Base-by-base conservation (phyloP, 768 basidiomycete species). In the Tylopilus sp. region DNA sequence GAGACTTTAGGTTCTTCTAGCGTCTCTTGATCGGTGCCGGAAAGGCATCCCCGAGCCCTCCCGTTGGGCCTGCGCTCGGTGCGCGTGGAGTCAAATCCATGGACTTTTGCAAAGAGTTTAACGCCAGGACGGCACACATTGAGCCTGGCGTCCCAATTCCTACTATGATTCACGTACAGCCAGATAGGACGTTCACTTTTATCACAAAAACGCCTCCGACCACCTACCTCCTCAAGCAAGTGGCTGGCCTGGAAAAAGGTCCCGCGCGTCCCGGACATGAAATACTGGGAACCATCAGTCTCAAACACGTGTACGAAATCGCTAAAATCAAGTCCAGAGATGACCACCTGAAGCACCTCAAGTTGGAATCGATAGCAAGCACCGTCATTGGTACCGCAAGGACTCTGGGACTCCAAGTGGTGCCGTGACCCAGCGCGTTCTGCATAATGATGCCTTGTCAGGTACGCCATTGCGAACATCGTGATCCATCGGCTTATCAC, bases 21-120 rank as follows among this genome's bases (percentile, higher is more conserved):
- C 89, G 92, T 57, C 75, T 98, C 53, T 79, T 96, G 46, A 84
- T 98, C 55, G 83, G 86, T 46, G 96, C 96, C 40, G 94, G 92
- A 40, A 98, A 98, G 68, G 96, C 96, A 31, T 87, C 95, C 25
- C 95, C 96, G 17, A 89, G 92, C 34, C 96, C 96, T 52, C 96
- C 96, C 10, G 89, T 99, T 47, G 96, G 96, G 65, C 96, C 96
- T 50, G 96, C 95, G 29, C 83, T 99, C 48, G 97, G 97, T 76
- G 96, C 97, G 58, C 85, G 92, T 65, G 97, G 97, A 63, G 95
- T 99, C 61, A 98, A 97, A 74, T 93, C 94, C 25, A 98, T 98
- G 89, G 97, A 99, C 75, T 99, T 99, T 68, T 97, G 94, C 79
- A 99, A 98, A 71, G 94, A 98, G 70, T 99, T 98, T 76, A 99